Conservation (phyloP, 1,139 yeast species). For the Debaryomyces psychrophilus region DNA sequence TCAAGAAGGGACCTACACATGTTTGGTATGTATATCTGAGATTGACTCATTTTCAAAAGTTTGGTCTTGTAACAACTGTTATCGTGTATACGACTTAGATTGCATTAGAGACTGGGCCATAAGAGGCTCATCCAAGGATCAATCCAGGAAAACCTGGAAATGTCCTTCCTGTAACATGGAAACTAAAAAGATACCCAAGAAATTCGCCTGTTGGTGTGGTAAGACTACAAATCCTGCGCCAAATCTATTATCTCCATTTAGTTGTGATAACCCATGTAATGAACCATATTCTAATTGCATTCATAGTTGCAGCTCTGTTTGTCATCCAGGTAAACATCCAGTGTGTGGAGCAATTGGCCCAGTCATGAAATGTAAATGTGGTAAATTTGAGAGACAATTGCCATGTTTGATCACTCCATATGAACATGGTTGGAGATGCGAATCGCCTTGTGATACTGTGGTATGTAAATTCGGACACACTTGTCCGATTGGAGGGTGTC, state of each 20-base stretch:
- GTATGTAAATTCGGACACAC: conserved; percentile 70
- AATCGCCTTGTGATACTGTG: conserved; percentile 56
- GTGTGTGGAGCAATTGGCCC: conserved; percentile 81
- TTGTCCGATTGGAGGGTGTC: conserved; percentile 53
- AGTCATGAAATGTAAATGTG: conserved; percentile 71
- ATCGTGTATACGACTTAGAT: conserved; percentile 76
- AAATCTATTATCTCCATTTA: conserved; percentile 71
- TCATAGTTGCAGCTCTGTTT: conserved; percentile 73
- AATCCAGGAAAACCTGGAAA: conserved; percentile 62
- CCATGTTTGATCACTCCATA: conserved; percentile 78
- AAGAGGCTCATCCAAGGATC: conserved; percentile 68
- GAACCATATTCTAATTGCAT: conserved; percentile 59
- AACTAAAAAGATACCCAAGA: conserved; percentile 54
- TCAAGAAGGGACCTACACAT: conserved; percentile 67
- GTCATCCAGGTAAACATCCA: conserved; percentile 93
- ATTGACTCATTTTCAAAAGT: conserved; percentile 66
- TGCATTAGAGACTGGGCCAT: conserved; percentile 85
- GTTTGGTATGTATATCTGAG: conserved; percentile 85
- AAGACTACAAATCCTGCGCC: conserved; percentile 67
- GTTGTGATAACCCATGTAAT: conserved; percentile 86
- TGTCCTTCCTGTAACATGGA: conserved; percentile 83
- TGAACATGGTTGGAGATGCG: conserved; percentile 69
- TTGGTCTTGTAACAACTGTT: conserved; percentile 77
- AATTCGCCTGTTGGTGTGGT: conserved; percentile 91
- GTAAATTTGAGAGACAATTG: conserved; percentile 62